Evolutionary conservation across 2,329 filamentous ascomycete species (phyloP).

Genomic region (Hymenoscyphus infarciens): DNA sequence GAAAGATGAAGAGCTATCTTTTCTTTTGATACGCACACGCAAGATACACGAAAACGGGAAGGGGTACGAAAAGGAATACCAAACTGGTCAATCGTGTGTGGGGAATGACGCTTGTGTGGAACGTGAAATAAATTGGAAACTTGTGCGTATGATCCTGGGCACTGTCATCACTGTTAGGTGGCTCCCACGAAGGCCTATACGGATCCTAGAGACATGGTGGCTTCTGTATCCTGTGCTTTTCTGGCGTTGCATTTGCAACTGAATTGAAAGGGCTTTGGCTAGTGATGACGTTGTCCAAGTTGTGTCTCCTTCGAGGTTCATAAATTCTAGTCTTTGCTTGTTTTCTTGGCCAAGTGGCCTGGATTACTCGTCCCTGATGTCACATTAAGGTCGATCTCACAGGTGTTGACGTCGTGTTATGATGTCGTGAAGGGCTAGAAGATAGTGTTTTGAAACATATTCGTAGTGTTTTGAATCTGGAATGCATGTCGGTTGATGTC

Average conservation of each 20-base stretch:
- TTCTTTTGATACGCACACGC: background rate
- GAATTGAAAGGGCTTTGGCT: background rate
- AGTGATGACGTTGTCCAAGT: background rate
- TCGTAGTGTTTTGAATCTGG: background rate
- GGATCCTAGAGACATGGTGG: background rate
- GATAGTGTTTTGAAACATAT: background rate
- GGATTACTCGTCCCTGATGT: slow-evolving; percentile 1
- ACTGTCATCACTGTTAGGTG: background rate
- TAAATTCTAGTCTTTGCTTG: background rate
- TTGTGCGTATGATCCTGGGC: background rate
- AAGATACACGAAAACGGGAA: background rate
- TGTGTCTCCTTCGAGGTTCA: background rate
- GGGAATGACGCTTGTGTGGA: background rate
- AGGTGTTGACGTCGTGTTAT: background rate
- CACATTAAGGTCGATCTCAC: background rate
- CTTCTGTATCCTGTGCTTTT: background rate
- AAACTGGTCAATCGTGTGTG: background rate
- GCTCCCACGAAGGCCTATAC: background rate
- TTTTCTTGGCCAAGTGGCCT: background rate
- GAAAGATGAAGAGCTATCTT: background rate
- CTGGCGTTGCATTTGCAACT: background rate
- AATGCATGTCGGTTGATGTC: slow-evolving; percentile 3
- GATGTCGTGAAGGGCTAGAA: background rate
- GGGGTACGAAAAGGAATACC: background rate
- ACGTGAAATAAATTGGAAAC: slow-evolving; percentile 1